phyloP scores from a whole-genome alignment of 495 filamentous ascomycete species.

The Podospora anserina region DNA sequence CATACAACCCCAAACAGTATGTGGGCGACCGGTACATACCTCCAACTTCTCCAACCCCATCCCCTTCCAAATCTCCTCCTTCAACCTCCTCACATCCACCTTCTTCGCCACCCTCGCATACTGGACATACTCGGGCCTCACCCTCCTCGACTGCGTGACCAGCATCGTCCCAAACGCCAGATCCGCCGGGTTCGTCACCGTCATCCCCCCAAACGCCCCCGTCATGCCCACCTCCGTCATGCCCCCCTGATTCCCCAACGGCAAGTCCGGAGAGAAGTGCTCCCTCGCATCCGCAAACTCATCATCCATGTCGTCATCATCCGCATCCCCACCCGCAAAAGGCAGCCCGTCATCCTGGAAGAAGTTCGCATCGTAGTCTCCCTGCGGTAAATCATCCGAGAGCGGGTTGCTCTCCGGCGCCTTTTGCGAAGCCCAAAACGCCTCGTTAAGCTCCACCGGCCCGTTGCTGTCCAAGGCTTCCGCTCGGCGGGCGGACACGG shows the following conservation, averaged over 20 bases:
- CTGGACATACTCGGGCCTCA: constrained; percentile 92
- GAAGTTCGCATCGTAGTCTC: constrained; percentile 94
- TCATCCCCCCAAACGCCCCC: constrained; percentile 46
- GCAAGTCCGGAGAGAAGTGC: constrained; percentile 74
- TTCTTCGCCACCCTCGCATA: constrained; percentile 97
- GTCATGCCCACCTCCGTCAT: constrained; percentile 43
- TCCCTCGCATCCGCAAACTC: constrained; percentile 91
- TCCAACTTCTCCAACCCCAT: constrained; percentile 60
- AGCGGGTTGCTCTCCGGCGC: constrained; percentile 36
- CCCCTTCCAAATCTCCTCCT: constrained; percentile 93
- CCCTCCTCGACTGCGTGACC: constrained; percentile 78
- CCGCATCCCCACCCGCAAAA: constrained; percentile 63
- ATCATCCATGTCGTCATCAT: constrained; percentile 68
- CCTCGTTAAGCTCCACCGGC: constrained; percentile 83
- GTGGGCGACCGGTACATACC: constrained; percentile 32
- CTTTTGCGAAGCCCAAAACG: constrained; percentile 88
- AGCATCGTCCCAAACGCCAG: constrained; percentile 86
- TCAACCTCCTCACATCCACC: constrained; percentile 92
- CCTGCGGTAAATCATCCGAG: constrained; percentile 51
- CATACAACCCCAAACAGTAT: not conserved
- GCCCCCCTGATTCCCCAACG: constrained; percentile 30
- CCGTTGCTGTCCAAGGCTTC: constrained; percentile 32
- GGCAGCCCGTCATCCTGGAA: constrained; percentile 92
- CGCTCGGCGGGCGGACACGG: constrained; percentile 23
- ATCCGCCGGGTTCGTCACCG: constrained; percentile 49